Percentiles rank a stretch among this genome's conserved stretches.
phyloP scores from a whole-genome alignment of 164 flowering plant species.

The Sextonia rubra region DNA sequence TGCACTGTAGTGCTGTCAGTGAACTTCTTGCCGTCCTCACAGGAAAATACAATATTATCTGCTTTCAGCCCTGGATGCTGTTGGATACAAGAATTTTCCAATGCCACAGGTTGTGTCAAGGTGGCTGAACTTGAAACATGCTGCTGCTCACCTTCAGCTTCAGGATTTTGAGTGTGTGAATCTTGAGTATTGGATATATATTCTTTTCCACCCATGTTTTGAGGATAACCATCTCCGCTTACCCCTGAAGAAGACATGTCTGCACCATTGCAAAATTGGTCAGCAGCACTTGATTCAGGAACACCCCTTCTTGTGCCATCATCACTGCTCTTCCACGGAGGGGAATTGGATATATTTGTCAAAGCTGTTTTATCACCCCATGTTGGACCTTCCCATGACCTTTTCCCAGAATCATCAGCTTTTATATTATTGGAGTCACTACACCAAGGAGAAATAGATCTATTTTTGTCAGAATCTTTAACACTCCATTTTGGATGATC shows the following conservation, averaged over 20 bases:
- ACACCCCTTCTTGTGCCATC: background rate
- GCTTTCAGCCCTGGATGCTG: background rate
- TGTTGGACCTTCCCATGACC: background rate
- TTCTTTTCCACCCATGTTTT: conserved; percentile 9
- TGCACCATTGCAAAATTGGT: conserved; percentile 17
- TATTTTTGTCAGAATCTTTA: no score
- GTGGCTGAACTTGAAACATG: no score
- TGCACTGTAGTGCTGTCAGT: no score
- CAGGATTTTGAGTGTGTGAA: conserved; percentile 5
- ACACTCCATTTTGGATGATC: no score
- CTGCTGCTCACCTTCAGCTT: conserved; percentile 15
- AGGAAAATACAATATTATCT: conserved; percentile 6
- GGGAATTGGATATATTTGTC: no score
- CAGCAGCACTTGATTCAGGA: conserved; percentile 9
- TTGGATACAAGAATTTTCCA: no score
- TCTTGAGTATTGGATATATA: conserved; percentile 12
- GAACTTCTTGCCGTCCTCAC: background rate
- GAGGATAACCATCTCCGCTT: background rate
- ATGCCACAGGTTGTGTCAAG: no score
- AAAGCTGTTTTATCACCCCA: background rate
- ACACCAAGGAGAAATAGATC: background rate
- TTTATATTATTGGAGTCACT: background rate
- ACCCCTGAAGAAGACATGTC: conserved; percentile 7
- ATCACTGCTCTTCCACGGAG: no score
- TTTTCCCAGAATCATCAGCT: background rate